Conservation (phyloP, 2,329 filamentous ascomycete species). For the Ceratocystis eucalypticola region DNA sequence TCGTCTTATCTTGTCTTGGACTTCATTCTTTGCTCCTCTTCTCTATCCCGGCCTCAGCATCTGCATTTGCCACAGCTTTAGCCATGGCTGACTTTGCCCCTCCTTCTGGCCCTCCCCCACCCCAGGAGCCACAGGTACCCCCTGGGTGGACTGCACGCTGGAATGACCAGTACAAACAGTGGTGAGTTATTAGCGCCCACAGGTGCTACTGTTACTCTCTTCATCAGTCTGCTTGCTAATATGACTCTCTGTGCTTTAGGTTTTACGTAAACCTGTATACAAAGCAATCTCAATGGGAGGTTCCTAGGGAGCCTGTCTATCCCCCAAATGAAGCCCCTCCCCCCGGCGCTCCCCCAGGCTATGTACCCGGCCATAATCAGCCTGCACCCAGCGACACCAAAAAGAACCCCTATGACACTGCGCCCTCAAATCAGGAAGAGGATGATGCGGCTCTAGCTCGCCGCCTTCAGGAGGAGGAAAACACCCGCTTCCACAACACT, state of each 20-base stretch:
- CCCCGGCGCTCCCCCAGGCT: slow-evolving; percentile 54
- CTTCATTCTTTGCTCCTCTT: neutral
- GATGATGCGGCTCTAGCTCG: slow-evolving; percentile 68
- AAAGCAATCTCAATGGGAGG: slow-evolving; percentile 83
- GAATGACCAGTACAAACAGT: slow-evolving; percentile 82
- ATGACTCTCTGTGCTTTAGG: slow-evolving; percentile 32
- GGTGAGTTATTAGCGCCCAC: slow-evolving; percentile 34
- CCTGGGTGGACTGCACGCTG: slow-evolving; percentile 70
- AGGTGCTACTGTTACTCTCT: slow-evolving; percentile 16
- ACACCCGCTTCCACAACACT: slow-evolving; percentile 39
- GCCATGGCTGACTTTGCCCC: slow-evolving; percentile 42
- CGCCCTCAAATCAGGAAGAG: slow-evolving; percentile 33
- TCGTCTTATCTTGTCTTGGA: neutral
- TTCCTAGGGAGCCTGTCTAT: slow-evolving; percentile 55
- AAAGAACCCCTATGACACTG: slow-evolving; percentile 51
- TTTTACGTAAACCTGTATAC: slow-evolving; percentile 87
- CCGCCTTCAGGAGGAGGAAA: slow-evolving; percentile 70
- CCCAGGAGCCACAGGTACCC: slow-evolving; percentile 47
- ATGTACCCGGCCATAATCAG: slow-evolving; percentile 34
- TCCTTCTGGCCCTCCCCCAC: slow-evolving; percentile 39
- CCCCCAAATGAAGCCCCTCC: slow-evolving; percentile 31
- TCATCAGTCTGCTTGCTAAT: slow-evolving; percentile 4
- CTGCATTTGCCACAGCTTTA: neutral
- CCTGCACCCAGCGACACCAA: slow-evolving; percentile 42
- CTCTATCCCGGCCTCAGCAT: neutral